Conservation (phyloP, 768 basidiomycete genomes). For the Asterophora parasitica region DNA sequence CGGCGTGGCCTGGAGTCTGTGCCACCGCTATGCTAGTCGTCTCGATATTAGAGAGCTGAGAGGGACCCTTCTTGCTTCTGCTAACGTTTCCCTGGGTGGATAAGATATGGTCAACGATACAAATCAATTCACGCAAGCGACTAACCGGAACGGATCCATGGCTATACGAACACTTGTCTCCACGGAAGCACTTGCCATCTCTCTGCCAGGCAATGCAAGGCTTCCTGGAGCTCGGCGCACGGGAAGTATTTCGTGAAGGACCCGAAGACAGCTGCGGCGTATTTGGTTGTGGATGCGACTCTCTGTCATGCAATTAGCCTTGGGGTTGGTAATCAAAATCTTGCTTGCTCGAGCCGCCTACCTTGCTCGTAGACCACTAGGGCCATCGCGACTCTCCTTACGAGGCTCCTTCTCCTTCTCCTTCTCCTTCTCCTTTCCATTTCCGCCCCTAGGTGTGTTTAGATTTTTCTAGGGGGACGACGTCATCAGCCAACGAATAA, state of each 20-base stretch:
- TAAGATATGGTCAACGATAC: too few species aligned
- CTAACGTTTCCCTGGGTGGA: not conserved
- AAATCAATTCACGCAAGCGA: not conserved
- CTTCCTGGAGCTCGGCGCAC: not conserved
- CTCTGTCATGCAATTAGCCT: not conserved
- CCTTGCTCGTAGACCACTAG: not conserved
- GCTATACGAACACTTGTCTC: not conserved
- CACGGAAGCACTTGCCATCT: conserved; percentile 4
- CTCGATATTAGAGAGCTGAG: not conserved
- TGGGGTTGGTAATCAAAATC: not conserved
- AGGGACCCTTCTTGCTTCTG: not conserved
- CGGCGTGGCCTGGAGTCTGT: too few species aligned
- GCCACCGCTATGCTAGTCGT: not conserved
- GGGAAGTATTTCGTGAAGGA: not conserved
- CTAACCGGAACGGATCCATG: not conserved
- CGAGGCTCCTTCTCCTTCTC: not conserved
- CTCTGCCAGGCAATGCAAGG: conserved; percentile 4
- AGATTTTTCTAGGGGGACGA: not conserved
- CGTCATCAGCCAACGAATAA: not conserved
- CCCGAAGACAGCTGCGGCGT: not conserved
- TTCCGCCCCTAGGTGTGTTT: not conserved
- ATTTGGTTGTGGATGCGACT: not conserved
- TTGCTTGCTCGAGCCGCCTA: not conserved
- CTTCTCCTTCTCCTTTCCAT: not conserved
- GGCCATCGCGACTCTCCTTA: not conserved